Base-by-base conservation (phyloP, 371 early-diverging fungal species). In the Choanephora cucurbitarum region DNA sequence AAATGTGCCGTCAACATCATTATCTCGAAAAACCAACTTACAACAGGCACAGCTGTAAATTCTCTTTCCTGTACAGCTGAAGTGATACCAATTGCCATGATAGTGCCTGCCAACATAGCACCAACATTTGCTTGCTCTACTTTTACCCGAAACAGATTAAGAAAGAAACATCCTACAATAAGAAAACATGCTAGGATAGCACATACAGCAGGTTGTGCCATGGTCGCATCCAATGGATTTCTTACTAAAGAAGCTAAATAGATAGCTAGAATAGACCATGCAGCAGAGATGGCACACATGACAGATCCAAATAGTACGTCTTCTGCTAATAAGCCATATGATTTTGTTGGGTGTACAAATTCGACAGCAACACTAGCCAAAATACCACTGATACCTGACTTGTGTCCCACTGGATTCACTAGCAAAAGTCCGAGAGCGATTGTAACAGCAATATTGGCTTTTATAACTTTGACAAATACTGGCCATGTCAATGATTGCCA, bases 81-180 rank as follows among this genome's bases (percentile, higher is more conserved):
- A 14, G 73, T 70, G 1, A 78, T 33, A 52, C 67, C 68, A 39
- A 78, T 55, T 5, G 69, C 69, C 59, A 78, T 69, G 21, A 78
- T 72, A 1, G 73, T 67, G 11, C 73, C 78, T 21, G 78, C 70
- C 9, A 78, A 51, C 69, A 77, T 74, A 68, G 73, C 78, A 47
- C 75, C 78, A 13, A 73, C 63, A 51, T 78, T 78, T 11, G 71
- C 73, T 56, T 78, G 75, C 9, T 74, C 73, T 1, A 72, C 63
- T 55, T 65, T 72, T 23, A 62, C 71, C 28, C 78, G 69, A 55
- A 72, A 52, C 22, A 72, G 64, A 28, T 64, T 78, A 13, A 78
- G 42, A 17, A 42, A 55, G 34, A 78, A 72, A 24, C 71, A 69
- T 4, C 78, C 78, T 18, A 70, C 7, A 0, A 72, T 40, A 2